Evolutionary conservation across 768 basidiomycete genomes (phyloP), one percentile per base, ranked within the genome.

Genomic region (Hemileccinum rubropunctum): DNA sequence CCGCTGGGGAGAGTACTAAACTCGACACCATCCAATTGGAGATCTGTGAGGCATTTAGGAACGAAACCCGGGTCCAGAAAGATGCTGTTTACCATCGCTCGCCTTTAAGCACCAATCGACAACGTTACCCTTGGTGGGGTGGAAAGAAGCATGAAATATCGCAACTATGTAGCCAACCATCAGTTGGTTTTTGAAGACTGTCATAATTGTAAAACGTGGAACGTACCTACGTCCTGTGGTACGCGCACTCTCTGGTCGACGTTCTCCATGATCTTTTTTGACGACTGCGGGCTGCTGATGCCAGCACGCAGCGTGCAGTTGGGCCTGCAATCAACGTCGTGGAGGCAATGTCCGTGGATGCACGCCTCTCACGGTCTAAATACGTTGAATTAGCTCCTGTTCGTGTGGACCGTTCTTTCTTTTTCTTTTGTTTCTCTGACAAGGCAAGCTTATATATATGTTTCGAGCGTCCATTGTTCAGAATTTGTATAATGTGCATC

Each of bases 1-100:
- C 90, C 90, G 54, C 88, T 91, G 0, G 91, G 91, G 11, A 93
- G 74, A 6, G 82, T 81, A 57, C 80, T 90, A 66, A 91, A 93
- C 66, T 92, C 91, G 45, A 92, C 75, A 58, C 81, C 76, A 26
- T 83, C 81, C 15, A 91, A 74, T 54, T 75, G 78, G 46, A 89
- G 61, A 61, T 84, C 88, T 89, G 57, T 13, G 12, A 42, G 15
- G 34, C 12, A 18, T 27, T 26, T 47, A 39, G 55, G 50, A 27
- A 11, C 17, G 9, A 30, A 47, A 35, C 32, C 14, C 8, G 28
- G 42, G 9, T 10, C 17, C 17, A 46, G 41, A 44, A 27, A 9
- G 32, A 32, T 6, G 12, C 4, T 23, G 58, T 75, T 37, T 37
- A 84, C 88, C 86, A 52, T 88, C 79, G 62, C 73, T 81, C 9